Evolutionary conservation across 192 early-diverging fungal species (phyloP).

Genomic region (Coemansia sp.): DNA sequence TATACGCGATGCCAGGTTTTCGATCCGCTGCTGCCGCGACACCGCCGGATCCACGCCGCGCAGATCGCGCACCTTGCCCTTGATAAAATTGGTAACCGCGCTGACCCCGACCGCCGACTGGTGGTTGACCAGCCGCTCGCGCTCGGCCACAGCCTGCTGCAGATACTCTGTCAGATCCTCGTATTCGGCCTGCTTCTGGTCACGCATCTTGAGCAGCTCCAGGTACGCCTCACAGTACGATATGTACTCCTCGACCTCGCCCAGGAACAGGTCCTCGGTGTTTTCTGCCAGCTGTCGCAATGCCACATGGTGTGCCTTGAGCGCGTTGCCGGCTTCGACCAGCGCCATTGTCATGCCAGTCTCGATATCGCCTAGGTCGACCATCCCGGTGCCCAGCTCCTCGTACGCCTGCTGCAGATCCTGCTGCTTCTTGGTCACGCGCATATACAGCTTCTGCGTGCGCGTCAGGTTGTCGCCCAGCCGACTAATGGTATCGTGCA

Average conservation of each 20-base stretch:
- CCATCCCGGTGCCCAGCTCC: constrained; percentile 76
- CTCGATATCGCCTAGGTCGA: constrained; percentile 79
- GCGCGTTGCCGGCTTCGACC: constrained; percentile 70
- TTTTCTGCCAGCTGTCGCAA: constrained; percentile 67
- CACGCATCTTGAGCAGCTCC: constrained; percentile 76
- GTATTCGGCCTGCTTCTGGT: constrained; percentile 96
- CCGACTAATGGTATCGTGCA: constrained; percentile 78
- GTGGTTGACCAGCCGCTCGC: constrained; percentile 67
- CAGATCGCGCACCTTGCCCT: constrained; percentile 86
- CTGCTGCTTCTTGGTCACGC: constrained; percentile 72
- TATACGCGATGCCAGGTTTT: constrained; percentile 70
- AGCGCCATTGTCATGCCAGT: constrained; percentile 79
- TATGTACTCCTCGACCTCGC: constrained; percentile 82
- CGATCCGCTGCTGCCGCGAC: constrained; percentile 77
- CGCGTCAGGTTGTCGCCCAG: constrained; percentile 82
- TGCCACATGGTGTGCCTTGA: constrained; percentile 66
- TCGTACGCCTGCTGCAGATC: constrained; percentile 78
- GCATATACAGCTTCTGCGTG: constrained; percentile 81
- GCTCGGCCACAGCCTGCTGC: constrained; percentile 68
- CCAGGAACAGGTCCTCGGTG: constrained; percentile 63
- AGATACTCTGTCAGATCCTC: constrained; percentile 84
- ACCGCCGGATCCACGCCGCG: constrained; percentile 82
- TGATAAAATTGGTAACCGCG: constrained; percentile 72
- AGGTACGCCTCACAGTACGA: constrained; percentile 52
- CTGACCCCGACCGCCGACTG: constrained; percentile 60